Evolutionary conservation across 345 rosid species (phyloP).

Genomic region (Syzygium jambos): DNA sequence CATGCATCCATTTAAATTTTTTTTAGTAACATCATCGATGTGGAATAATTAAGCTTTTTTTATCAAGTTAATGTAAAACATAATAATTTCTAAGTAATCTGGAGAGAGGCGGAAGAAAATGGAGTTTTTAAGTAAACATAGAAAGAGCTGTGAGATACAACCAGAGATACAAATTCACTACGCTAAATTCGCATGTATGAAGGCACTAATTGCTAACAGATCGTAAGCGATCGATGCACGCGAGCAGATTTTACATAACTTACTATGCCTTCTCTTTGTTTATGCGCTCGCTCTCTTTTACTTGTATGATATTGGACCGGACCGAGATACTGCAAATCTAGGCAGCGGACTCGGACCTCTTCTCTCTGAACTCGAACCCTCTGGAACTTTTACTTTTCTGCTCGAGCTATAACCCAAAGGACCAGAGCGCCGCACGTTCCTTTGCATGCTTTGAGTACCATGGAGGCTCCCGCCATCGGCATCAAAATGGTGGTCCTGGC

Average conservation of each 20-base stretch:
- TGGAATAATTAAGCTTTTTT: not conserved
- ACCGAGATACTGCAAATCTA: constrained; percentile 91
- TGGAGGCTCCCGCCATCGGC: constrained; percentile 35
- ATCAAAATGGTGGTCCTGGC: constrained; percentile 53
- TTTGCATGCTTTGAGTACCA: constrained; percentile 32
- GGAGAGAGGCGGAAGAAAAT: not conserved
- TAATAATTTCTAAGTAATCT: not conserved
- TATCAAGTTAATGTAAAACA: not conserved
- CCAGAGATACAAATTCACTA: not conserved
- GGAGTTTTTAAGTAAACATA: not conserved
- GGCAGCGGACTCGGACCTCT: constrained; percentile 86
- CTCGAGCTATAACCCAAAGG: constrained; percentile 84
- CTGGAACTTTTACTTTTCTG: constrained; percentile 48
- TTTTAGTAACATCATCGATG: not conserved
- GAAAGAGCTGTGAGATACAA: not conserved
- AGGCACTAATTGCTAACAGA: not conserved
- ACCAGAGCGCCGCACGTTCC: constrained; percentile 80
- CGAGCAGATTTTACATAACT: not conserved
- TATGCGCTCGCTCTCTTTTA: constrained; percentile 12
- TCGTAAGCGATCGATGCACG: not conserved
- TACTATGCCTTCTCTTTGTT: not conserved
- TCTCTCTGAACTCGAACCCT: constrained; percentile 74
- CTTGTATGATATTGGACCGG: constrained; percentile 88
- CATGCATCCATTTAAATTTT: not conserved
- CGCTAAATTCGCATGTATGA: not conserved